Evolutionary conservation across 1,139 yeast species (phyloP).

Genomic region (Arxiozyma bovina): DNA sequence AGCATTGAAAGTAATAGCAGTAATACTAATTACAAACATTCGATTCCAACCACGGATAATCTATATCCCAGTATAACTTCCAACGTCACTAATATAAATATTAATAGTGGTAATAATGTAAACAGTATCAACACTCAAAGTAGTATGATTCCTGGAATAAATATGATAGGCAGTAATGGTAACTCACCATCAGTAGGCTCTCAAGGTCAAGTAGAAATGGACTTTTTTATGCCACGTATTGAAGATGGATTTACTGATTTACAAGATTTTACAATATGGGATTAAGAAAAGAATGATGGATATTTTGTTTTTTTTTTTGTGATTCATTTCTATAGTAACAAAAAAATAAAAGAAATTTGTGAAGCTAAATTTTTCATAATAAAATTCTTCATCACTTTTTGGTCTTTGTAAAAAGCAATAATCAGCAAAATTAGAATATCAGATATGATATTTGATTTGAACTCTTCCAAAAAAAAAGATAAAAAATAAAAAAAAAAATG

Average conservation of each 20-base stretch:
- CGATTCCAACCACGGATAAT: background rate
- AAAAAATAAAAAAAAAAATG: too few species aligned
- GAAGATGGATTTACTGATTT: slow-evolving; percentile 13
- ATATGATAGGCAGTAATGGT: background rate
- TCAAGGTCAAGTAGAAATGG: slow-evolving; percentile 4
- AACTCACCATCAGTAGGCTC: slow-evolving; percentile 1
- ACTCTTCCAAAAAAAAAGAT: too few species aligned
- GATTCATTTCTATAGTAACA: too few species aligned
- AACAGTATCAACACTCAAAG: background rate
- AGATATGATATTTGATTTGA: background rate
- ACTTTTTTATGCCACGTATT: slow-evolving; percentile 10
- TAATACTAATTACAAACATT: background rate
- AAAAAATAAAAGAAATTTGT: too few species aligned
- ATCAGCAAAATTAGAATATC: too few species aligned
- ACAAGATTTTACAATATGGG: slow-evolving; percentile 15
- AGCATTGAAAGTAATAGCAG: background rate
- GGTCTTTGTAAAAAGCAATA: too few species aligned
- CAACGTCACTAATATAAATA: background rate
- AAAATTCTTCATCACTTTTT: too few species aligned
- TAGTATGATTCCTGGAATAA: background rate
- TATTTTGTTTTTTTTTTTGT: too few species aligned
- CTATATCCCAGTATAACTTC: background rate
- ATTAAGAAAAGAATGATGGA: slow-evolving; percentile 1
- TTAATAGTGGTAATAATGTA: background rate
- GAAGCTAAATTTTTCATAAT: too few species aligned